Conservation (phyloP, 192 early-diverging fungal genomes). For the Jimgerdemannia lactiflua region DNA sequence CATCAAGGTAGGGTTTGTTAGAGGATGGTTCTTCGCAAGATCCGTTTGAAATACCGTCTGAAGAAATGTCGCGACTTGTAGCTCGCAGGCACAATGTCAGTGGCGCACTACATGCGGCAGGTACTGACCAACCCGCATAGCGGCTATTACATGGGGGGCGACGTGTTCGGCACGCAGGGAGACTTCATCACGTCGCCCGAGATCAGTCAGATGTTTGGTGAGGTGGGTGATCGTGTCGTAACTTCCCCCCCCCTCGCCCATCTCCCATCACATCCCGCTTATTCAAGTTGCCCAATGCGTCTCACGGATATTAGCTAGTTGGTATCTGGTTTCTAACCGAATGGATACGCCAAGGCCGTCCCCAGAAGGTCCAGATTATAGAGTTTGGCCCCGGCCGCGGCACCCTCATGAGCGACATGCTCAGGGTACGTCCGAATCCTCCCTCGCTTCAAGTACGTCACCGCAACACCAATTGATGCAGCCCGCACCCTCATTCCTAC, state of each 20-base stretch:
- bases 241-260: conserved; percentile 6
- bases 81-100: conserved; percentile 69
- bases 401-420: conserved; percentile 90
- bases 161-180: conserved; percentile 87
- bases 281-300: background rate
- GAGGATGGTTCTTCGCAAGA: too few species aligned
- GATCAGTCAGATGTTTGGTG: conserved; percentile 98
- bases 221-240: conserved; percentile 45
- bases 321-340: conserved; percentile 88
- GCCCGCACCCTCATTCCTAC: background rate
- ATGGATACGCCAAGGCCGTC: conserved; percentile 72
- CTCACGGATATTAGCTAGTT: conserved; percentile 46
- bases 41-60: background rate
- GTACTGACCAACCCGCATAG: conserved; percentile 83
- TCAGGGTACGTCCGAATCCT: conserved; percentile 52
- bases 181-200: conserved; percentile 98
- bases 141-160: conserved; percentile 92
- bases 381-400: conserved; percentile 94
- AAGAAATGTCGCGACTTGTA: conserved; percentile 5
- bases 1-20: conserved; percentile 35
- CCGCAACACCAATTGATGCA: too few species aligned
- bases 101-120: conserved; percentile 87
- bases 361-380: conserved; percentile 53
- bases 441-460: background rate
- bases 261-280: too few species aligned